A percentile compares a stretch with the other conserved stretches of the same genome.
phyloP scores from a whole-genome alignment of 805 yeast genomes.

The Candida sithepensis region DNA sequence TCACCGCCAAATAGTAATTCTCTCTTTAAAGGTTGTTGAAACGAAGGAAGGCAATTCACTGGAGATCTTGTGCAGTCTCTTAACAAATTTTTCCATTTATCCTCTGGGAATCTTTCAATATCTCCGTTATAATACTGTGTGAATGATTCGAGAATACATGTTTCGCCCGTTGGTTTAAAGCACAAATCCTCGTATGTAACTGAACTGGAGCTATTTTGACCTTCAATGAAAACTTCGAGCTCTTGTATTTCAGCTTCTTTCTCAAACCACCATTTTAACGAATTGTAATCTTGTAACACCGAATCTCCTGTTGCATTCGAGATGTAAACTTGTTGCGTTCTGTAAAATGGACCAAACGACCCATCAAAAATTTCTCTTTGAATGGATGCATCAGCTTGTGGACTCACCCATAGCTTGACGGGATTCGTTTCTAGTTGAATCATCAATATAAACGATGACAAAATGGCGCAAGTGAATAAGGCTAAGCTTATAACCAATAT shows the following conservation, averaged over 20 bases:
- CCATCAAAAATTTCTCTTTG: slow-evolving; percentile 71
- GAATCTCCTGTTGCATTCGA: slow-evolving; percentile 68
- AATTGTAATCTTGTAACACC: slow-evolving; percentile 55
- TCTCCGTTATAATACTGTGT: slow-evolving; percentile 83
- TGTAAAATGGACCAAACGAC: slow-evolving; percentile 86
- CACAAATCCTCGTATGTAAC: slow-evolving; percentile 63
- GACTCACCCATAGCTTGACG: slow-evolving; percentile 84
- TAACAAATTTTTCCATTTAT: slow-evolving; percentile 54
- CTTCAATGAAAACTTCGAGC: slow-evolving; percentile 21
- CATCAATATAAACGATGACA: slow-evolving; percentile 49
- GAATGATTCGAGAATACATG: slow-evolving; percentile 82
- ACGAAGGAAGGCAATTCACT: slow-evolving; percentile 83
- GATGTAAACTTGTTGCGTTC: slow-evolving; percentile 80
- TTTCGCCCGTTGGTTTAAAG: slow-evolving; percentile 74
- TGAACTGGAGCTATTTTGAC: background rate
- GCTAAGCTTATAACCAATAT: slow-evolving; percentile 44
- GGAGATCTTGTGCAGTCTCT: slow-evolving; percentile 71
- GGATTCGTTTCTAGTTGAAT: slow-evolving; percentile 75
- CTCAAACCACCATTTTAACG: slow-evolving; percentile 85
- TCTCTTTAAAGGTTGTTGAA: slow-evolving; percentile 83
- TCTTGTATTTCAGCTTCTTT: slow-evolving; percentile 55
- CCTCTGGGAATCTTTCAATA: slow-evolving; percentile 43
- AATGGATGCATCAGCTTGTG: slow-evolving; percentile 61
- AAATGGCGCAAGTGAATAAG: slow-evolving; percentile 36
- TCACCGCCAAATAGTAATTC: slow-evolving; percentile 66